Evolutionary conservation across 169 alveolate species (phyloP).

Genomic region (Plasmodium reichenowi): DNA sequence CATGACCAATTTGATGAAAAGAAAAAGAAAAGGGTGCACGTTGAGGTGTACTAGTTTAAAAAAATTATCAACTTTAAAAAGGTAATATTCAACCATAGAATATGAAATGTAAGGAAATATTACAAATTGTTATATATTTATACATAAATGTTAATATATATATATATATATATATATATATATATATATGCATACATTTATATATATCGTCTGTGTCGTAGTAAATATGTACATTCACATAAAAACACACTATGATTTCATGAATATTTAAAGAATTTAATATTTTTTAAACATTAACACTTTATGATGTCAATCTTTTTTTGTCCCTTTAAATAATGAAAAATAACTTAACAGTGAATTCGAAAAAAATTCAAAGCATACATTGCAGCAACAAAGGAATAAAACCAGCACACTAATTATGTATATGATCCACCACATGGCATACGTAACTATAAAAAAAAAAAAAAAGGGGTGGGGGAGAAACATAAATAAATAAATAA

Average conservation of each 20-base stretch:
- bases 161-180: slow-evolving; percentile 14
- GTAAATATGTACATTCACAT: too few relatives aligned
- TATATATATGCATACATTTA: slow-evolving; percentile 1
- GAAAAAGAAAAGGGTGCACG: slow-evolving; percentile 40
- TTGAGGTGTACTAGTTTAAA: slow-evolving; percentile 48
- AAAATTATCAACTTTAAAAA: background rate
- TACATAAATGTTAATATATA: slow-evolving; percentile 3
- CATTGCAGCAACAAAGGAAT: slow-evolving; percentile 70
- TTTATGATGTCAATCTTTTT: slow-evolving; percentile 12
- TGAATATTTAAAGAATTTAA: too few relatives aligned
- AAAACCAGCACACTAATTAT: slow-evolving; percentile 60
- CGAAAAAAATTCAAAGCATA: slow-evolving; percentile 61
- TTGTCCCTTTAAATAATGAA: slow-evolving; percentile 17
- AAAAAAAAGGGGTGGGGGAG: background rate
- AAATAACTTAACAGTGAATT: slow-evolving; percentile 45
- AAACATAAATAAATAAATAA: background rate
- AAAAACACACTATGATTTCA: too few relatives aligned
- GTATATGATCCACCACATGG: slow-evolving; percentile 76
- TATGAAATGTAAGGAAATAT: background rate
- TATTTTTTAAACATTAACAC: too few relatives aligned
- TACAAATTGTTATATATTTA: background rate
- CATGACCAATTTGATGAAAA: background rate
- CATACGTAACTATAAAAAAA: slow-evolving; percentile 31
- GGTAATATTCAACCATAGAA: background rate
- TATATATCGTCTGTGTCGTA: background rate